These are phyloP conservation scores for Penicillium odoratum DNA, from an alignment of 495 filamentous ascomycete genomes.

Conservation along the genomic window DNA sequence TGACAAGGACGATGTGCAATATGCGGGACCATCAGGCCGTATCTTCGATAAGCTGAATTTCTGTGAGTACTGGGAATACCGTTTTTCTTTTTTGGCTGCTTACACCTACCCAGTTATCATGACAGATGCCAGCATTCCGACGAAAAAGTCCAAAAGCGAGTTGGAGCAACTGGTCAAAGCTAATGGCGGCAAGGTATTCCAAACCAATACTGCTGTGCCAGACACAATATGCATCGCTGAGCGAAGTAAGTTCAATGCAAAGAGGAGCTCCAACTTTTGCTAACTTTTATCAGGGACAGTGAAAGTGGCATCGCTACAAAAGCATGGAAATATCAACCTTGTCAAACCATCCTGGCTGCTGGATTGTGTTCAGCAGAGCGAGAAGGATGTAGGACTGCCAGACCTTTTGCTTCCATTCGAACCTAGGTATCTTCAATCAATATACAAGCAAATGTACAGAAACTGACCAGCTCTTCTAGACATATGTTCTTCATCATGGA, in stretches of 20 bases:
- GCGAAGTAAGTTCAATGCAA: slow-evolving; percentile 49
- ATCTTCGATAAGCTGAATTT: slow-evolving; percentile 79
- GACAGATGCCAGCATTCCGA: slow-evolving; percentile 56
- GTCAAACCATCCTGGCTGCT: slow-evolving; percentile 81
- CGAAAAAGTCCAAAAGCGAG: slow-evolving; percentile 73
- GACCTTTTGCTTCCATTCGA: slow-evolving; percentile 69
- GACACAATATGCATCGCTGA: slow-evolving; percentile 76
- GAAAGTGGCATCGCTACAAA: slow-evolving; percentile 80
- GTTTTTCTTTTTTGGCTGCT: background rate
- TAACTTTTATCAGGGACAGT: slow-evolving; percentile 59
- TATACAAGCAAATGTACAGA: background rate
- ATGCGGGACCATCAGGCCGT: slow-evolving; percentile 55
- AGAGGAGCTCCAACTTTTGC: background rate
- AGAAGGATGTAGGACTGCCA: slow-evolving; percentile 58
- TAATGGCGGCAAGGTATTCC: slow-evolving; percentile 81
- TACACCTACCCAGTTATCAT: slow-evolving; percentile 48
- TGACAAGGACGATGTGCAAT: slow-evolving; percentile 46
- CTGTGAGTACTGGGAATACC: slow-evolving; percentile 48
- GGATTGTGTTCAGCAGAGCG: slow-evolving; percentile 70
- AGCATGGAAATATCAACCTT: slow-evolving; percentile 65
- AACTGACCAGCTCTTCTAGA: slow-evolving; percentile 19
- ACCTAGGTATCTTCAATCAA: slow-evolving; percentile 46
- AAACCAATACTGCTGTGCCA: slow-evolving; percentile 61
- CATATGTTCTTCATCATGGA: slow-evolving; percentile 59
- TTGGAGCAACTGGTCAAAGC: slow-evolving; percentile 86